A percentile compares a stretch with the other conserved stretches of the same genome.
phyloP scores from a whole-genome alignment of 2,329 filamentous ascomycete species.

The Fusarium buxicola region DNA sequence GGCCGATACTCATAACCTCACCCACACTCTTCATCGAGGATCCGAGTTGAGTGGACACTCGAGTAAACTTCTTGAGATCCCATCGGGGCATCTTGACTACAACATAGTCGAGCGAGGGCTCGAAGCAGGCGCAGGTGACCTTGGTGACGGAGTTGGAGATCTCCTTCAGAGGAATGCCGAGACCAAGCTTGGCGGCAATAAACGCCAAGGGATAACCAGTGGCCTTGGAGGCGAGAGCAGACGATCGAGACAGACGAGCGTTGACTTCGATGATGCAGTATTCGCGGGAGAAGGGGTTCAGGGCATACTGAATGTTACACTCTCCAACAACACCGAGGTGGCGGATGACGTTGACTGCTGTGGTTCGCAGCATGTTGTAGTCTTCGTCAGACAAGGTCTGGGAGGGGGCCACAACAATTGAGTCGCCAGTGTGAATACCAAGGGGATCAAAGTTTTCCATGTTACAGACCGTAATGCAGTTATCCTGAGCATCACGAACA shows the following conservation, averaged over 20 bases:
- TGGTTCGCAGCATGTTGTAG: slow-evolving; percentile 98
- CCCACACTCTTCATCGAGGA: slow-evolving; percentile 99
- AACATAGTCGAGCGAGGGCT: slow-evolving; percentile 97
- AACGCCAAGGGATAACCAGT: slow-evolving; percentile 97
- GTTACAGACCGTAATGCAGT: slow-evolving; percentile 99
- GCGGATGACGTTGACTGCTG: slow-evolving; percentile 95
- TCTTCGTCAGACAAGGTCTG: slow-evolving; percentile 97
- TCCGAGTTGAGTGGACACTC: slow-evolving; percentile 93
- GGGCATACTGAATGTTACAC: slow-evolving; percentile 98
- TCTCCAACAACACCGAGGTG: slow-evolving; percentile 98
- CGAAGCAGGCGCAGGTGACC: slow-evolving; percentile 96
- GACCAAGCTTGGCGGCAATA: slow-evolving; percentile 94
- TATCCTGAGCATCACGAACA: slow-evolving; percentile 93
- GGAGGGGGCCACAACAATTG: slow-evolving; percentile 96
- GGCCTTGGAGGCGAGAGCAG: slow-evolving; percentile 94
- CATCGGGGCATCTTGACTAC: slow-evolving; percentile 99
- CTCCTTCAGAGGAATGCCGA: slow-evolving; percentile 94
- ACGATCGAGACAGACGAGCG: slow-evolving; percentile 93
- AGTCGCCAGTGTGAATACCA: slow-evolving; percentile 97
- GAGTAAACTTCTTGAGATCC: slow-evolving; percentile 99
- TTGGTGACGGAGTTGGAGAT: slow-evolving; percentile 97
- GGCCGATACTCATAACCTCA: slow-evolving; percentile 97
- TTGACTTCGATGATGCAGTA: slow-evolving; percentile 99
- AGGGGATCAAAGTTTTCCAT: slow-evolving; percentile 99
- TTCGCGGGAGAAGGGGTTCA: slow-evolving; percentile 94